Conservation (phyloP, 2,329 filamentous ascomycete species). For the Cordyceps pruinosa region DNA sequence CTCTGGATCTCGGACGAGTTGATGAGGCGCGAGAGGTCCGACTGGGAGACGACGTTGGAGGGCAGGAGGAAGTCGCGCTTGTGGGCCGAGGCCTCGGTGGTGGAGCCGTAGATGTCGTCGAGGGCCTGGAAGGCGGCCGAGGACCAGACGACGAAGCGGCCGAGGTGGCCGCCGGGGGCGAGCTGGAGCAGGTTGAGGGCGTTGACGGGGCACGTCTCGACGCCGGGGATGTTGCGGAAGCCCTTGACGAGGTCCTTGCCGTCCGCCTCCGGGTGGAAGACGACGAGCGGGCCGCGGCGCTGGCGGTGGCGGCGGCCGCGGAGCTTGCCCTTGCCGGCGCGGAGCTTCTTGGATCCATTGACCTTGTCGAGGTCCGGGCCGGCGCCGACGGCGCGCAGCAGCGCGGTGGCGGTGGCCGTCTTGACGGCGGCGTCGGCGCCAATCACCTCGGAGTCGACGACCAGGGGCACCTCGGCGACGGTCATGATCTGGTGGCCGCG, state of each 20-base stretch:
- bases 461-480: constrained; percentile 94
- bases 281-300: constrained; percentile 93
- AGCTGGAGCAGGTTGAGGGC: constrained; percentile 98
- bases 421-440: constrained; percentile 72
- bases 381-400: constrained; percentile 88
- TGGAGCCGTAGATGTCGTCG: constrained; percentile 93
- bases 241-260: constrained; percentile 89
- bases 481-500: constrained; percentile 92
- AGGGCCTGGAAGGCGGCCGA: constrained; percentile 94
- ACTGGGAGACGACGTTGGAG: constrained; percentile 84
- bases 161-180: constrained; percentile 95
- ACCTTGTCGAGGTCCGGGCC: constrained; percentile 91
- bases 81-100: constrained; percentile 78
- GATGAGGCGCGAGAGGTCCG: constrained; percentile 95
- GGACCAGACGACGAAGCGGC: constrained; percentile 98
- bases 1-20: constrained; percentile 98
- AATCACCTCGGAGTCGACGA: constrained; percentile 87
- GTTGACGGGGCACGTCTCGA: constrained; percentile 92
- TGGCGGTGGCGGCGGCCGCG: constrained; percentile 93
- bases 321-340: constrained; percentile 98
- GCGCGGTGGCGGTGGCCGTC: constrained; percentile 78
- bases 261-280: constrained; percentile 94
- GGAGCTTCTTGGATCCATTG: constrained; percentile 91
- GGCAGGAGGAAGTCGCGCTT: constrained; percentile 99
- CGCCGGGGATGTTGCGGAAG: constrained; percentile 98